phyloP scores from a whole-genome alignment of 1,139 yeast genomes.

The Magnusiomyces sp. region DNA sequence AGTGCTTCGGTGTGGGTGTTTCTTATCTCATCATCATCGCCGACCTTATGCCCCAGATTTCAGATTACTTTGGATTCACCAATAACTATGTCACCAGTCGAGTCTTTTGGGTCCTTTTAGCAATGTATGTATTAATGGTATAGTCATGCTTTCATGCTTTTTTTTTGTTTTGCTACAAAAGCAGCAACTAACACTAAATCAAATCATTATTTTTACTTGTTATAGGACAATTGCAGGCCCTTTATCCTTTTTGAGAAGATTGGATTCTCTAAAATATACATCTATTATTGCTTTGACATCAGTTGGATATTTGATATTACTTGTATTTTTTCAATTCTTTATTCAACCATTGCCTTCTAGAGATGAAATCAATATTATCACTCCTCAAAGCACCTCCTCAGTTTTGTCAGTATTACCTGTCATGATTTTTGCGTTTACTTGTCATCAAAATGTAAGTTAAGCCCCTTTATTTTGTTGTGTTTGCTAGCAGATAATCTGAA shows the following conservation, averaged over 20 bases:
- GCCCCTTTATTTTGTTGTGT: no score
- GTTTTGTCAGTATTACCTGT: slow-evolving; percentile 79
- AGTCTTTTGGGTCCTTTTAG: slow-evolving; percentile 57
- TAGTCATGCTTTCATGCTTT: neutral
- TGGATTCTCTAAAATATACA: slow-evolving; percentile 82
- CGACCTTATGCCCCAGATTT: slow-evolving; percentile 67
- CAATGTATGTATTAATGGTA: no score
- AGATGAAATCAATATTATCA: neutral
- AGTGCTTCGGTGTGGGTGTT: slow-evolving; percentile 89
- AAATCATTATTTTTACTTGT: slow-evolving; percentile 1
- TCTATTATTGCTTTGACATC: slow-evolving; percentile 77
- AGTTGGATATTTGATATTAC: slow-evolving; percentile 66
- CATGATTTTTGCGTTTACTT: slow-evolving; percentile 87
- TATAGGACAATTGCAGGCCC: slow-evolving; percentile 66
- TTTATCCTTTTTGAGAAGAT: slow-evolving; percentile 57
- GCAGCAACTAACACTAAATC: no score
- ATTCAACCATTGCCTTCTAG: slow-evolving; percentile 16
- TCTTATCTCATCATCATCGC: slow-evolving; percentile 85
- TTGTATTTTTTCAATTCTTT: slow-evolving; percentile 60
- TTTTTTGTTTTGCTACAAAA: no score
- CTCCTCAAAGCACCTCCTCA: neutral
- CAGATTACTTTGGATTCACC: slow-evolving; percentile 18
- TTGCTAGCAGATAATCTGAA: no score
- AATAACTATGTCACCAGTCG: slow-evolving; percentile 21
- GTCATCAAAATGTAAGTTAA: slow-evolving; percentile 93